Percentiles rank a stretch among this genome's conserved stretches.
These are phyloP conservation scores for Neurospora sp. DNA, from an alignment of 495 filamentous ascomycete species.

Conservation along the genomic window DNA sequence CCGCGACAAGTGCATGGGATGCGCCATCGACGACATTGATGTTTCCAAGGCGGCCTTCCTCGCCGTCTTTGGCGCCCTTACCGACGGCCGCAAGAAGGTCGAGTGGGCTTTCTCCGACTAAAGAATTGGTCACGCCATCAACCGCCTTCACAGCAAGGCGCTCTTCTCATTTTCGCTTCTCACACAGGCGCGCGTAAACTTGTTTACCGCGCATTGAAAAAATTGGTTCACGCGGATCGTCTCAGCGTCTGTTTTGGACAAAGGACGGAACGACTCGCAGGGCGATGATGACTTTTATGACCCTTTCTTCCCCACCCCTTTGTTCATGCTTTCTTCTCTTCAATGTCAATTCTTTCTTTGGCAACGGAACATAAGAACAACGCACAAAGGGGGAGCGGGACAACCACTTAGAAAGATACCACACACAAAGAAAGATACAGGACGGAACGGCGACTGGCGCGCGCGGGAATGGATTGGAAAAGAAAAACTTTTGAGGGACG, in stretches of 20 bases:
- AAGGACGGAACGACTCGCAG: not conserved
- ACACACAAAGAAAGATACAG: not conserved
- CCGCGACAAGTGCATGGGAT: constrained; percentile 70
- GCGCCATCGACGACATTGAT: constrained; percentile 36
- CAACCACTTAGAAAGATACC: not conserved
- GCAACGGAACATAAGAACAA: not conserved
- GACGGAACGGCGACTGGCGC: not conserved
- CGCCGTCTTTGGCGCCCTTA: constrained; percentile 29
- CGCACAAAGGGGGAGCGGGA: not conserved
- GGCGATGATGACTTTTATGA: not conserved
- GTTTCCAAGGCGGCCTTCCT: constrained; percentile 36
- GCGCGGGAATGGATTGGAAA: not conserved
- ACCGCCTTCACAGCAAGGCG: not conserved
- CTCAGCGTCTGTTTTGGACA: not conserved
- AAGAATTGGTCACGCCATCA: not conserved
- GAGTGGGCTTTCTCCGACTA: constrained; percentile 34
- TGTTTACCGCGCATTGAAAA: not conserved
- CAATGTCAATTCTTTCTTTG: not conserved
- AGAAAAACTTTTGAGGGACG: not conserved
- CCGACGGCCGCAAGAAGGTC: constrained; percentile 23
- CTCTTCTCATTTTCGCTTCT: not conserved
- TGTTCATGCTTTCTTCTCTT: not conserved
- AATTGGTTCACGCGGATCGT: not conserved
- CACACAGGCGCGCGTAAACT: not conserved
- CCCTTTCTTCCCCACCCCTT: not conserved